Evolutionary conservation across 1,284 basidiomycete genomes (phyloP), one percentile per base, ranked within the genome.

Genomic region (Quambalaria eucalypti): DNA sequence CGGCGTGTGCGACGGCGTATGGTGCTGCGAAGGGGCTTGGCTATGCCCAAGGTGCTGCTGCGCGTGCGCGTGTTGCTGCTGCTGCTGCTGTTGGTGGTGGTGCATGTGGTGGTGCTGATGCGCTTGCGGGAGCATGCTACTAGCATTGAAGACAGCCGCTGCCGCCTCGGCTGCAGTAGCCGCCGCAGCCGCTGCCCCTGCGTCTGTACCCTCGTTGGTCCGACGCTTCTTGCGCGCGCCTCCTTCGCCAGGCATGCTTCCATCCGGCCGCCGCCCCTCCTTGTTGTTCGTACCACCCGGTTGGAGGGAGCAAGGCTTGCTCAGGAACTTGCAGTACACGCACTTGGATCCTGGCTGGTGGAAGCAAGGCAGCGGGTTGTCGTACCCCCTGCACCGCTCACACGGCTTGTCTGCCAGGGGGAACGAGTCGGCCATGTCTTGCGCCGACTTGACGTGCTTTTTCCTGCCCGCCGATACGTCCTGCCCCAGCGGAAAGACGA

Each of bases 291-390:
- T 46, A 3, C 42, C 42, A 23, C 42, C 42, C 14, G 42, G 42
- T 26, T 46, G 42, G 5, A 46, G 25, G 19, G 21, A 23, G 12
- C 42, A 46, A 26, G 42, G 42, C 21, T 46, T 46, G 42, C 42
- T 46, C 21, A 46, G 25, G 42, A 46, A 46, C 25, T 46, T 46
- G 42, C 42, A 46, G 25, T 46, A 46, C 42, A 46, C 42, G 42
- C 42, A 46, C 42, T 46, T 46, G 42, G 16, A 19, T 12, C 42
- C 42, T 14, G 42, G 21, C 7, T 23, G 19, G 25, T 46, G 42
- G 19, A 46, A 46, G 42, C 42, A 46, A 6, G 42, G 42, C 42
- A 46, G 42, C 21, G 42, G 42, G 25, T 46, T 46, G 42, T 46
- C 42, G 42, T 46, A 46, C 21, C 42, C 42, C 16, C 16, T 26